Evolutionary conservation across 805 yeast genomes (phyloP), one percentile per base, ranked within the genome.

Genomic region (Tanozyma kutaoensis): DNA sequence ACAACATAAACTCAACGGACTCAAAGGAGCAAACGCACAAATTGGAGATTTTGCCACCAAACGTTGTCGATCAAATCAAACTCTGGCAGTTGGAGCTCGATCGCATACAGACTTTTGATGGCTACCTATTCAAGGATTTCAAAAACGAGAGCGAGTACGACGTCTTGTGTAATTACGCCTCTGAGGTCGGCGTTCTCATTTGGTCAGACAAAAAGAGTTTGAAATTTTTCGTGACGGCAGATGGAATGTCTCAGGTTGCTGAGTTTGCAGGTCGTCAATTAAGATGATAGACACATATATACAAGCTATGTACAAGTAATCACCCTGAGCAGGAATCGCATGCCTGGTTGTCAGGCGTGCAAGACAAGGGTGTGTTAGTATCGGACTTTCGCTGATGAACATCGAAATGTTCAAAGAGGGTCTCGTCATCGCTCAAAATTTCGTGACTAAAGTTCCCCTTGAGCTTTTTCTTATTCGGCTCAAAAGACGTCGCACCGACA

Each of bases 51-150:
- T 48, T 80, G 5, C 97, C 97, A 3, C 95, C 97, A 1, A 91
- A 95, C 0, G 94, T 91, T n/a, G 80, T 82, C 1, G 99, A 91
- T 52, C 99, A 91, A 49, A 81, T 91, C 40, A 76, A 75, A 46
- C 62, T 91, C 28, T 91, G 99, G 99, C 97, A 91, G 56, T 60
- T 91, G 33, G 99, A 91, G 48, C 54, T 86, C 55, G 97, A 91
- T 49, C 69, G 99, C 52, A 81, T 91, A 37, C 75, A 79, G 39
- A 70, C 91, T 1, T 79, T 72, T 27, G 82, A 76, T 16, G 99
- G 99, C 0, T 85, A 76, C 32, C 52, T 91, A 24, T 91, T 81
- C 55, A 76, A 82, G 31, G 95, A 88, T 40, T 91, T 91, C 48
- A 62, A 76, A 14, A 76, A 64, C 33, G 77, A 69, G 28, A 68